phyloP scores from a whole-genome alignment of 805 yeast genomes.

The Candida adriatica region DNA sequence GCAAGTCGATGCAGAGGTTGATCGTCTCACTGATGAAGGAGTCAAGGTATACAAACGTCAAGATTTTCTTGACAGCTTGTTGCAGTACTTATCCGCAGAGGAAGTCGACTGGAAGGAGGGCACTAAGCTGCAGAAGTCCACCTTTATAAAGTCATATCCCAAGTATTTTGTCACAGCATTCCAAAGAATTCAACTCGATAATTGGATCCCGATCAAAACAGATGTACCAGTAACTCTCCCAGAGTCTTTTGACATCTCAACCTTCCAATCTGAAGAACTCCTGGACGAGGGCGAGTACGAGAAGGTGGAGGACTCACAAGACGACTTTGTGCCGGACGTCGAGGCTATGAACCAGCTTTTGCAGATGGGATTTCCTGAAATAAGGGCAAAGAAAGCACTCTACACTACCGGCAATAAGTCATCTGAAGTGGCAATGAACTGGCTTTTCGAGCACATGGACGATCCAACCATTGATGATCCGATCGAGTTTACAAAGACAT shows the following conservation, averaged over 20 bases:
- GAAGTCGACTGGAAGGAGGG: constrained; percentile 40
- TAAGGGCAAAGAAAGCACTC: constrained; percentile 60
- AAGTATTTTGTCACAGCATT: constrained; percentile 63
- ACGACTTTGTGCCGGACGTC: constrained; percentile 47
- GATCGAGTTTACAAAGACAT: constrained; percentile 8
- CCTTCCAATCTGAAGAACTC: constrained; percentile 35
- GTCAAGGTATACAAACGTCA: constrained; percentile 36
- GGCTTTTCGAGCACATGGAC: constrained; percentile 87
- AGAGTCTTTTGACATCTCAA: constrained; percentile 40
- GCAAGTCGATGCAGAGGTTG: constrained; percentile 40
- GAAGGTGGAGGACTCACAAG: constrained; percentile 19
- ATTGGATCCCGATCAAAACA: constrained; percentile 86
- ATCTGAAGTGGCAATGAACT: constrained; percentile 75
- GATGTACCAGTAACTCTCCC: constrained; percentile 61
- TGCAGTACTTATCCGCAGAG: constrained; percentile 48
- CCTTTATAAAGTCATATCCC: constrained; percentile 60
- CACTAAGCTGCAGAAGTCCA: constrained; percentile 13
- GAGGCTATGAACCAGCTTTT: constrained; percentile 47
- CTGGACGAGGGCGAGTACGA: constrained; percentile 33
- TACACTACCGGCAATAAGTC: constrained; percentile 61
- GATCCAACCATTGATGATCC: constrained; percentile 66
- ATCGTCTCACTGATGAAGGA: constrained; percentile 35
- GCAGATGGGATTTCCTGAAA: constrained; percentile 85
- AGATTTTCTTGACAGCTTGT: constrained; percentile 35
- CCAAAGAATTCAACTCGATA: constrained; percentile 73